A percentile compares a stretch with the other conserved stretches of the same genome.
phyloP scores from a whole-genome alignment of 78 protist species.

The Parvularia atlantis region DNA sequence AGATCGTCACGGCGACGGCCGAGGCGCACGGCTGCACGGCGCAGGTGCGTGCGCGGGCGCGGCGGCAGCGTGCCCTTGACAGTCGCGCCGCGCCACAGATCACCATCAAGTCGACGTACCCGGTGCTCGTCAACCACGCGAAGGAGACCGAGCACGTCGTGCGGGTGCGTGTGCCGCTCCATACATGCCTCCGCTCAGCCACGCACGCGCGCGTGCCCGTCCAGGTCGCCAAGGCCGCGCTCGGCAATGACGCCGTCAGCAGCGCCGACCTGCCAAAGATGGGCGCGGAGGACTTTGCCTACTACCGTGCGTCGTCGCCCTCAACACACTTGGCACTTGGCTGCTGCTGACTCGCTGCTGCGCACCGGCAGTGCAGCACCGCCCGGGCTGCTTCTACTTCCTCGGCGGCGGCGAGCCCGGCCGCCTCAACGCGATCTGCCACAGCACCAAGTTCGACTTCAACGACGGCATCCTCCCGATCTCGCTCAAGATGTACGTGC shows the following conservation, averaged over 20 bases:
- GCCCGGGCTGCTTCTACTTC: constrained; percentile 9
- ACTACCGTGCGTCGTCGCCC: too few relatives aligned
- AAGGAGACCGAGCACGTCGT: not conserved
- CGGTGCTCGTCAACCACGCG: not conserved
- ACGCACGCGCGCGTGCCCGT: not conserved
- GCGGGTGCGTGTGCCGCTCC: too few relatives aligned
- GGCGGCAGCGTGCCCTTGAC: too few relatives aligned
- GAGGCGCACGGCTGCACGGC: not conserved
- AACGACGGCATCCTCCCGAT: constrained; percentile 9
- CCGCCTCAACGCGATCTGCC: constrained; percentile 1
- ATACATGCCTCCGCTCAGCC: too few relatives aligned
- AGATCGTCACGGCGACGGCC: not conserved
- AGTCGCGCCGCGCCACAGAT: not conserved
- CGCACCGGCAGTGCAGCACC: too few relatives aligned
- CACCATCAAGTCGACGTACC: not conserved
- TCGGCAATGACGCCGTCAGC: too few relatives aligned
- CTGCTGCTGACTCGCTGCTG: too few relatives aligned
- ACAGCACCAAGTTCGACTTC: constrained; percentile 8
- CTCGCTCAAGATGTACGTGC: not conserved
- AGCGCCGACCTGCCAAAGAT: constrained; percentile 1
- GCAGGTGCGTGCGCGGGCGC: not conserved
- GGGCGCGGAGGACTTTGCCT: constrained; percentile 16
- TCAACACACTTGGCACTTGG: too few relatives aligned
- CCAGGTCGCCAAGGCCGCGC: not conserved
- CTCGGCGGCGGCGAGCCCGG: not conserved